Conservation (phyloP, 2,329 filamentous ascomycete species). For the Acrocalymma vagum region DNA sequence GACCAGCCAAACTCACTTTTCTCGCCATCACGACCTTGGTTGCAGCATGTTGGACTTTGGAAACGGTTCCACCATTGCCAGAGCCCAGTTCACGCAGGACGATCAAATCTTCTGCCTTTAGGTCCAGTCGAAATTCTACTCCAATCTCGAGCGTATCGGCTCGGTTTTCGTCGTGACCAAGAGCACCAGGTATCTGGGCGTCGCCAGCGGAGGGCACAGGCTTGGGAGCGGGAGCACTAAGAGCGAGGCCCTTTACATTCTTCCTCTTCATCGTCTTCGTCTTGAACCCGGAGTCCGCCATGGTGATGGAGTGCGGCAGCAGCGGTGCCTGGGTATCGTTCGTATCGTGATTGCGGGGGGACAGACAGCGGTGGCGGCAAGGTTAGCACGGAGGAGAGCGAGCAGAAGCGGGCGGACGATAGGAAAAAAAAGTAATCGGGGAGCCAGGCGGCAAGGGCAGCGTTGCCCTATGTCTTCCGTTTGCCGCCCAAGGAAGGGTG, state of each 20-base stretch:
- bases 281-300: constrained; percentile 68
- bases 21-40: constrained; percentile 97
- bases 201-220: constrained; percentile 76
- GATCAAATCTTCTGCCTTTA: constrained; percentile 90
- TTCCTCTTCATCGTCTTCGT: constrained; percentile 93
- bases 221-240: constrained; percentile 81
- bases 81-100: constrained; percentile 93
- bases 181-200: constrained; percentile 66
- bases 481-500: constrained; percentile 47
- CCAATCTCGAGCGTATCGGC: constrained; percentile 89
- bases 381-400: constrained; percentile 2
- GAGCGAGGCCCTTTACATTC: constrained; percentile 94
- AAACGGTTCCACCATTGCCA: constrained; percentile 97
- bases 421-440: too few relatives aligned
- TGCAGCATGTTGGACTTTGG: constrained; percentile 94
- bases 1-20: constrained; percentile 72
- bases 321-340: constrained; percentile 11
- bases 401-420: too few relatives aligned
- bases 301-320: constrained; percentile 42
- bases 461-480: constrained; percentile 37
- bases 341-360: constrained; percentile 9
- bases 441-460: constrained; percentile 27
- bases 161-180: constrained; percentile 67
- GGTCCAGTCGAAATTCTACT: constrained; percentile 93
- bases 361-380: constrained; percentile 1